These are phyloP conservation scores for Podospora sp. DNA, from an alignment of 495 filamentous ascomycete genomes.

Conservation along the genomic window DNA sequence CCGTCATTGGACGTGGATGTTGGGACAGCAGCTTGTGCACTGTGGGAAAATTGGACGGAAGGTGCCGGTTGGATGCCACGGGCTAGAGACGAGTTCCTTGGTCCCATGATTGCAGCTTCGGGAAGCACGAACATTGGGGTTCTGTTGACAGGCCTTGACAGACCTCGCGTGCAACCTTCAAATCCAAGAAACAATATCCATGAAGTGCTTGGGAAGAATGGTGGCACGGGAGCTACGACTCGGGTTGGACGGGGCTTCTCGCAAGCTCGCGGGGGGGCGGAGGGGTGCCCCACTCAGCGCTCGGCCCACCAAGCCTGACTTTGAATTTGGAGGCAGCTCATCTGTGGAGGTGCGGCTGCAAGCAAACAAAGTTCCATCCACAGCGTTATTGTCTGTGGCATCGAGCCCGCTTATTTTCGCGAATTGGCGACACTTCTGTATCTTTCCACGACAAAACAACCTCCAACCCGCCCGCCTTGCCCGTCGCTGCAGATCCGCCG, in stretches of 20 bases:
- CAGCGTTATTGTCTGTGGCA: neutral
- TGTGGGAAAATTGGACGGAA: no score
- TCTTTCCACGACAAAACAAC: neutral
- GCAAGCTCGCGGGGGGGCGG: neutral
- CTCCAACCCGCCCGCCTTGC: neutral
- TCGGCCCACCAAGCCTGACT: constrained; percentile 14
- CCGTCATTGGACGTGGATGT: no score
- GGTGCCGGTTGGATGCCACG: no score
- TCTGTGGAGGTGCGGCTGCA: constrained; percentile 5
- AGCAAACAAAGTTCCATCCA: constrained; percentile 1
- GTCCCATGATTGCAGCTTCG: neutral
- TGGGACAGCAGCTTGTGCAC: no score
- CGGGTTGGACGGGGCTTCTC: neutral
- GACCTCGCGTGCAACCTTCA: neutral
- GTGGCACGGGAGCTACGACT: neutral
- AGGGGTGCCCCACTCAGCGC: constrained; percentile 9
- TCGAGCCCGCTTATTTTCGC: neutral
- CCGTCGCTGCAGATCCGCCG: neutral
- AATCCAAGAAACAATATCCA: neutral
- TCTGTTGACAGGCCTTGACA: neutral
- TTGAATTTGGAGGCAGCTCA: constrained; percentile 23
- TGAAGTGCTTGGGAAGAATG: neutral
- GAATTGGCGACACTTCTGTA: neutral
- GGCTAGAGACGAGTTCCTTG: no score
- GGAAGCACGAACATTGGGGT: neutral